Conservation (phyloP, 768 basidiomycete genomes). For the Boletus eberwhitei region DNA sequence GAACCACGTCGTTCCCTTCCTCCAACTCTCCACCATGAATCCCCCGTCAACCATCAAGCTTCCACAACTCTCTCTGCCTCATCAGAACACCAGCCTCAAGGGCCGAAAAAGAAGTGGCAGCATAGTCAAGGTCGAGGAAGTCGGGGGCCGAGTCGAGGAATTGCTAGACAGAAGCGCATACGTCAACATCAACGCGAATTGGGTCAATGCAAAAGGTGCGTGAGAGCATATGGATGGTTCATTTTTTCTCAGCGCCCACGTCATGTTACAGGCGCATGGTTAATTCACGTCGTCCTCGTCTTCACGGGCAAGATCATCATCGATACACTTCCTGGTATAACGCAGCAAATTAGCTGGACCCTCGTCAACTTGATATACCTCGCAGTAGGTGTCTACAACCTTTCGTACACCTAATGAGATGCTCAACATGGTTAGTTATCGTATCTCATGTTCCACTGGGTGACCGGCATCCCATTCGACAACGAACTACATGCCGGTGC, state of each 20-base stretch:
- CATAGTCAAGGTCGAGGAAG: slow-evolving; percentile 82
- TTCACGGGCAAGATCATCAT: slow-evolving; percentile 86
- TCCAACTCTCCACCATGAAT: slow-evolving; percentile 37
- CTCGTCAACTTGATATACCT: slow-evolving; percentile 89
- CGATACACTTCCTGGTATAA: slow-evolving; percentile 92
- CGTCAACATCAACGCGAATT: slow-evolving; percentile 83
- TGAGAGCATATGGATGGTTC: slow-evolving; percentile 4
- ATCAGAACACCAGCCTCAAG: slow-evolving; percentile 32
- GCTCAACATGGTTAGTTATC: slow-evolving; percentile 57
- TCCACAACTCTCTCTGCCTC: slow-evolving; percentile 40
- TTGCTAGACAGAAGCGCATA: slow-evolving; percentile 76
- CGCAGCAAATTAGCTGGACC: slow-evolving; percentile 94
- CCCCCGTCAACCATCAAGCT: slow-evolving; percentile 54
- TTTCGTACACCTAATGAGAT: not conserved
- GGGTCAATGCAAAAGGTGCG: slow-evolving; percentile 90
- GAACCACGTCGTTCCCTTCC: not conserved
- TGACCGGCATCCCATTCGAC: slow-evolving; percentile 95
- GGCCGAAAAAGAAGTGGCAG: slow-evolving; percentile 63
- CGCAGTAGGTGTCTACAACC: slow-evolving; percentile 50
- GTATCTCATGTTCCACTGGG: slow-evolving; percentile 98
- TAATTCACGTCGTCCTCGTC: slow-evolving; percentile 95
- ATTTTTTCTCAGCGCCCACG: not conserved
- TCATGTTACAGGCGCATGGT: slow-evolving; percentile 80
- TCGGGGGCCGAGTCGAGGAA: slow-evolving; percentile 72
- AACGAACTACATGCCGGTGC: slow-evolving; percentile 85